Conservation (phyloP, 768 basidiomycete species). For the Amyloporia xantha region DNA sequence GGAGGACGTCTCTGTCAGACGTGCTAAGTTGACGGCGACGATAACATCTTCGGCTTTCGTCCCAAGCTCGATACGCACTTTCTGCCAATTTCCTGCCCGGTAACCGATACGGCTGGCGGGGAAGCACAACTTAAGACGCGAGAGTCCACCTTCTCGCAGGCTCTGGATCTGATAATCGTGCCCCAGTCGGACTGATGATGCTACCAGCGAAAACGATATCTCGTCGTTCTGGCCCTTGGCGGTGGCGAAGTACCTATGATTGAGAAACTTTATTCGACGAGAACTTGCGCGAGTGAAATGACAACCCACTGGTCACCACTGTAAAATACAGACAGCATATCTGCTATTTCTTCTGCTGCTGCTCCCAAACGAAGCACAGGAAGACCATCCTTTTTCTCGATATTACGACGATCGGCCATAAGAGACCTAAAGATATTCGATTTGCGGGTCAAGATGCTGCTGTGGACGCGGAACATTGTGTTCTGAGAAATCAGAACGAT, state of each 20-base stretch:
- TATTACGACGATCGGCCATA: background rate
- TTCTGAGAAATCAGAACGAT: conserved; percentile 6
- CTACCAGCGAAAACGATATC: conserved; percentile 1
- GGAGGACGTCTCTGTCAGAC: conserved; percentile 8
- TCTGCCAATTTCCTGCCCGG: no score
- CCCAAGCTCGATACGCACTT: background rate
- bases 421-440: conserved; percentile 12
- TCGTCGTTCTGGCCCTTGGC: background rate
- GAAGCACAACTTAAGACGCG: background rate
- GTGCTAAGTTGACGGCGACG: conserved; percentile 8
- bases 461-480: conserved; percentile 8
- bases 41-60: no score
- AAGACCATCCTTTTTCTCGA: conserved; percentile 8
- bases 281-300: background rate
- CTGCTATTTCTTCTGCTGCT: background rate
- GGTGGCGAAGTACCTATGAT: background rate
- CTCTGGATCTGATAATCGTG: conserved; percentile 4
- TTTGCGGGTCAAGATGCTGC: conserved; percentile 1
- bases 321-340: background rate
- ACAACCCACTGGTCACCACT: background rate
- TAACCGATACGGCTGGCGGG: no score
- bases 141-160: background rate
- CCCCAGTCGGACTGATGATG: background rate
- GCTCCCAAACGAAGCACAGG: conserved; percentile 12
- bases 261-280: background rate